phyloP scores from a whole-genome alignment of 2,329 filamentous ascomycete genomes.

The Aspergillus proliferans region DNA sequence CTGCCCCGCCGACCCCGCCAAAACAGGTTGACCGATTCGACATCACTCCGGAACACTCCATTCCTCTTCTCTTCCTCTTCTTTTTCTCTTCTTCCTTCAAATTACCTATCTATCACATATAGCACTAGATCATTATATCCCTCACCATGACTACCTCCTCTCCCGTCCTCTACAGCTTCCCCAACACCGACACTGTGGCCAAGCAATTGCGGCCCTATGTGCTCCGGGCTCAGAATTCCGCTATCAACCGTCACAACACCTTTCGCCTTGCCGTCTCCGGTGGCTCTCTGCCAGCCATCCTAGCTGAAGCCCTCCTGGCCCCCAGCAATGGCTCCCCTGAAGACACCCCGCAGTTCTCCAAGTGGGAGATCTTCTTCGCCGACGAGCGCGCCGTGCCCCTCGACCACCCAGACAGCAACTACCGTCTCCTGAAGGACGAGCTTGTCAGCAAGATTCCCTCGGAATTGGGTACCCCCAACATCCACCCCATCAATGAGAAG shows the following conservation, averaged over 20 bases:
- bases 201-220: constrained; percentile 74
- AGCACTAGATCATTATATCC: constrained; percentile 1
- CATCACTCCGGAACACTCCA: background rate
- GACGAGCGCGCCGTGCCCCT: constrained; percentile 94
- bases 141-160: constrained; percentile 34
- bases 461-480: constrained; percentile 58
- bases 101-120: constrained; percentile 2
- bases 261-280: constrained; percentile 94
- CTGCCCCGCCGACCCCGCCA: constrained; percentile 1
- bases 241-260: constrained; percentile 68
- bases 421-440: constrained; percentile 78
- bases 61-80: background rate
- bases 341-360: constrained; percentile 67
- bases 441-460: constrained; percentile 80
- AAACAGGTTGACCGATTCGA: background rate
- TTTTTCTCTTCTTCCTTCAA: constrained; percentile 1
- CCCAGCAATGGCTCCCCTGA: constrained; percentile 44
- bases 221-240: constrained; percentile 71
- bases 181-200: constrained; percentile 63
- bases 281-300: constrained; percentile 81
- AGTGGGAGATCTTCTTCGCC: constrained; percentile 98
- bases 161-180: constrained; percentile 72
- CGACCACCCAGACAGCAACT: constrained; percentile 90
- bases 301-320: constrained; percentile 74
- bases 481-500: constrained; percentile 70